Percentiles rank a stretch among this genome's conserved stretches.
Conservation (phyloP, 2,329 filamentous ascomycete species). For the Alternaria arborescens region DNA sequence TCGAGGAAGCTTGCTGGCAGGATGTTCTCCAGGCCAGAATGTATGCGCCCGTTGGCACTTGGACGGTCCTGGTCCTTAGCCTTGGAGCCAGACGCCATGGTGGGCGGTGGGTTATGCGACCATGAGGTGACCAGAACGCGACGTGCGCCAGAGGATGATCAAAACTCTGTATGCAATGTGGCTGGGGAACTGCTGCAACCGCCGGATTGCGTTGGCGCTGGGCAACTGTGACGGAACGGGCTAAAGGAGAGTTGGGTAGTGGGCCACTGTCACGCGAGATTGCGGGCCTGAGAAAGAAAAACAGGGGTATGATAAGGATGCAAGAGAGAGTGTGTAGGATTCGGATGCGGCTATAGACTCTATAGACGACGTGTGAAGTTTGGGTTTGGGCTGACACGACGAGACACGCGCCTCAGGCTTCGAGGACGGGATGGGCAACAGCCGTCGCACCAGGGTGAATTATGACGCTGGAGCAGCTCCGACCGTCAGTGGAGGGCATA, state of each 20-base stretch:
- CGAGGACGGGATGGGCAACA: constrained; percentile 6
- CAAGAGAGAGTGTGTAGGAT: constrained; percentile 7
- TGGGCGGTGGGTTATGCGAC: constrained; percentile 19
- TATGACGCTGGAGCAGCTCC: constrained; percentile 8
- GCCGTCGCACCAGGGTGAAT: constrained; percentile 15
- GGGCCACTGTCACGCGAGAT: constrained; percentile 32
- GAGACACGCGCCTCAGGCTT: not conserved
- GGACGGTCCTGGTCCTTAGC: constrained; percentile 29
- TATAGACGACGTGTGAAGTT: not conserved
- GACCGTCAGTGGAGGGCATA: constrained; percentile 9
- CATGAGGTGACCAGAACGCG: constrained; percentile 21
- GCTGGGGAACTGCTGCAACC: constrained; percentile 32
- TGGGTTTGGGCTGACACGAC: not conserved
- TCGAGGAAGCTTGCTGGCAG: constrained; percentile 35
- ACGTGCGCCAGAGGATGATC: constrained; percentile 12
- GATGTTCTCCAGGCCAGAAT: constrained; percentile 41
- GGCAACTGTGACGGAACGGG: constrained; percentile 22
- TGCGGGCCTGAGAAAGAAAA: constrained; percentile 13
- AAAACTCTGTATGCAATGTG: constrained; percentile 17
- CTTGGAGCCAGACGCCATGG: constrained; percentile 29
- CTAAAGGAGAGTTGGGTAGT: constrained; percentile 24
- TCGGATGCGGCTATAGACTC: not conserved
- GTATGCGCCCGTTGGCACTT: constrained; percentile 25
- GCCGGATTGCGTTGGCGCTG: constrained; percentile 15
- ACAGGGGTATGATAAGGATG: constrained; percentile 16